Evolutionary conservation across 2,329 filamentous ascomycete genomes (phyloP).

Genomic region (Whalleya microplaca): DNA sequence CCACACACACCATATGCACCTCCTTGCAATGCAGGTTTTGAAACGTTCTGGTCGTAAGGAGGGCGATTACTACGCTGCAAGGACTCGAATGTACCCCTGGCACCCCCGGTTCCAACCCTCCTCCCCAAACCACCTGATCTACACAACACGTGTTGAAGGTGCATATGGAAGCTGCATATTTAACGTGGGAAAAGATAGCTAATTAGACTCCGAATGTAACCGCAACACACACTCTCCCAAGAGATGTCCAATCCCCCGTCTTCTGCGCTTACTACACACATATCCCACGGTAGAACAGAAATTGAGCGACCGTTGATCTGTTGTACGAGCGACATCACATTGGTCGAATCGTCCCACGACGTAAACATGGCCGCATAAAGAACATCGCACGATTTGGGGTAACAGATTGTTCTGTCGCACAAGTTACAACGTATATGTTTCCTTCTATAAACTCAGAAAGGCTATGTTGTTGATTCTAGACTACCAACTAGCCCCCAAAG

Average conservation of each 20-base stretch:
- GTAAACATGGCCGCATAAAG: constrained; percentile 15
- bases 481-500: background rate
- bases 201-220: constrained; percentile 30
- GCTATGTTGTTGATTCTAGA: constrained; percentile 1
- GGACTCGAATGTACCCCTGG: constrained; percentile 17
- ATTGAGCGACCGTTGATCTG: constrained; percentile 20
- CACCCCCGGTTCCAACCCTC: constrained; percentile 14
- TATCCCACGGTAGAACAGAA: constrained; percentile 6
- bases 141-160: constrained; percentile 33
- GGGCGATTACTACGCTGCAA: constrained; percentile 30
- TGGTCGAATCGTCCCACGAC: constrained; percentile 2
- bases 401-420: constrained; percentile 4
- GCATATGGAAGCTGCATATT: constrained; percentile 28
- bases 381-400: constrained; percentile 4
- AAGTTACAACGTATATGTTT: constrained; percentile 1
- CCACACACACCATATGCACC: constrained; percentile 3
- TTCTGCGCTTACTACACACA: constrained; percentile 32
- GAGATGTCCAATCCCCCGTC: constrained; percentile 14
- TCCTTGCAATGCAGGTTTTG: constrained; percentile 26
- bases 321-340: constrained; percentile 8
- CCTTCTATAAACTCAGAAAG: constrained; percentile 6
- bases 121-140: constrained; percentile 28
- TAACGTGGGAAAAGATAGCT: constrained; percentile 28
- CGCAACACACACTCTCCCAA: background rate
- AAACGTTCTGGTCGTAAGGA: constrained; percentile 21